Evolutionary conservation across 768 basidiomycete species (phyloP).

Genomic region (Leccinum pellstonianum): DNA sequence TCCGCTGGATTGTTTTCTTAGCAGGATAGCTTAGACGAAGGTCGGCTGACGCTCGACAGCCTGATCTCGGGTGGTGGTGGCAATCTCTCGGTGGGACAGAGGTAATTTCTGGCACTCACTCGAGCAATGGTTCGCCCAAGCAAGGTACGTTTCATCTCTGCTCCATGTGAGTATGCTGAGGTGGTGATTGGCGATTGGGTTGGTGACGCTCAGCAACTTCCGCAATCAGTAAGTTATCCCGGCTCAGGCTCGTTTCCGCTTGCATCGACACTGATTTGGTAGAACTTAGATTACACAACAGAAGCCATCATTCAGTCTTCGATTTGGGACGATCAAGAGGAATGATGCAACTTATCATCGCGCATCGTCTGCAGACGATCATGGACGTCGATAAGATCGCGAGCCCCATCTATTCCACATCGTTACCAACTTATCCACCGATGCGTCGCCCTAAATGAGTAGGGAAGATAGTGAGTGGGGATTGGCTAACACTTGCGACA

Average conservation of each 20-base stretch:
- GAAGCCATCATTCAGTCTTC: slow-evolving; percentile 53
- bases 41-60: slow-evolving; percentile 44
- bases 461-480: slow-evolving; percentile 35
- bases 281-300: slow-evolving; percentile 48
- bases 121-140: slow-evolving; percentile 55
- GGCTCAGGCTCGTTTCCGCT: background rate
- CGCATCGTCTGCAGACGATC: slow-evolving; percentile 39
- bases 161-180: background rate
- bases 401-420: slow-evolving; percentile 2
- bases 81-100: slow-evolving; percentile 57
- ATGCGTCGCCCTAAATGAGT: slow-evolving; percentile 35
- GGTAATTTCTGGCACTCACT: slow-evolving; percentile 59
- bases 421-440: background rate
- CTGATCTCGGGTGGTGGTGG: slow-evolving; percentile 42
- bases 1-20: slow-evolving; percentile 46
- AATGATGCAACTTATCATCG: slow-evolving; percentile 48
- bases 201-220: slow-evolving; percentile 37
- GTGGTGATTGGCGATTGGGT: background rate
- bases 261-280: background rate
- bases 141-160: slow-evolving; percentile 33
- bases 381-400: slow-evolving; percentile 64
- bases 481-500: background rate
- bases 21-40: slow-evolving; percentile 38
- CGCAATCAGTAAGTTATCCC: slow-evolving; percentile 36
- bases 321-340: slow-evolving; percentile 44